These are phyloP conservation scores for Cladosporium sp. DNA, from an alignment of 2,329 filamentous ascomycete genomes.

Conservation along the genomic window DNA sequence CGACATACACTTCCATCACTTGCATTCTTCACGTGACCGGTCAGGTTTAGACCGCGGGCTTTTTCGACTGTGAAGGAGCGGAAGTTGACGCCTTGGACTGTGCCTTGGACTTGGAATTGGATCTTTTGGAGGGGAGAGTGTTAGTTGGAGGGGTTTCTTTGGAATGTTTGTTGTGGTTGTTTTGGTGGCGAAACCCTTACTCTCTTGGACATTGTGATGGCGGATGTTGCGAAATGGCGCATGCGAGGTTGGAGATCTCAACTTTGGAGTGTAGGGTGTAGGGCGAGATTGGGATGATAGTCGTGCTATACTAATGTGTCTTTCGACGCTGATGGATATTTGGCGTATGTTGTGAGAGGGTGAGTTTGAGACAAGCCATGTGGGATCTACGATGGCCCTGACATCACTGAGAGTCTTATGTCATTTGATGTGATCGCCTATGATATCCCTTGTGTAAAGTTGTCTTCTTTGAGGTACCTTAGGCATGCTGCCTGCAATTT, in stretches of 20 bases:
- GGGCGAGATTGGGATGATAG: not conserved
- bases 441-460: no score
- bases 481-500: no score
- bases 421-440: not conserved
- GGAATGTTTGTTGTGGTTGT: not conserved
- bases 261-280: not conserved
- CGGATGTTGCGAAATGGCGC: constrained; percentile 8
- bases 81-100: constrained; percentile 50
- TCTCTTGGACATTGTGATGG: constrained; percentile 27
- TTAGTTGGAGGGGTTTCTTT: no score
- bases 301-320: not conserved
- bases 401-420: not conserved
- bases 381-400: not conserved
- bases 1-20: constrained; percentile 36
- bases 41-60: constrained; percentile 40
- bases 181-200: constrained; percentile 17
- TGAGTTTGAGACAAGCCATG: not conserved
- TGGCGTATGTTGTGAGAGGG: not conserved
- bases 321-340: not conserved
- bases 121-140: constrained; percentile 34
- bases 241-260: not conserved
- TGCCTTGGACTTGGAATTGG: constrained; percentile 43
- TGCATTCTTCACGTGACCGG: constrained; percentile 44
- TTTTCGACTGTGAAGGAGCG: constrained; percentile 41
- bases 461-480: no score